A percentile compares a stretch with the other conserved stretches of the same genome.
phyloP scores from a whole-genome alignment of 176 grass and related monocot genomes.

The Stipa capillata region DNA sequence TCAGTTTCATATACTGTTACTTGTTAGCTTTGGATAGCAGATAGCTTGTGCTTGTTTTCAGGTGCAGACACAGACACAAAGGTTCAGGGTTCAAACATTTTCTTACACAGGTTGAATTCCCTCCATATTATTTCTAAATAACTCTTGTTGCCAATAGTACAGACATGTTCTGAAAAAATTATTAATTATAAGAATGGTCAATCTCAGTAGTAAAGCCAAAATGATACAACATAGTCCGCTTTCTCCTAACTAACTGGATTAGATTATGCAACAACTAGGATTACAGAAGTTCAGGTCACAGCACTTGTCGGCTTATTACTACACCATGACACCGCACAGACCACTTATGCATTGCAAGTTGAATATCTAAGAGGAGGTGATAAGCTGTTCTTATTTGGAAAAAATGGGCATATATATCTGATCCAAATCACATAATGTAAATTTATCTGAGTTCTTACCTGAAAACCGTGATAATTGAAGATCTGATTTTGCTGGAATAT shows the following conservation, averaged over 20 bases:
- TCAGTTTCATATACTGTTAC: neutral
- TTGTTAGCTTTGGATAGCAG: neutral
- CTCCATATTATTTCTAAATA: neutral
- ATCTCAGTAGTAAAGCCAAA: constrained; percentile 9
- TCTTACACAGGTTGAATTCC: neutral
- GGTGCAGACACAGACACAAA: constrained; percentile 13
- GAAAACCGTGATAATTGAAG: neutral
- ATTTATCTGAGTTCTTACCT: neutral
- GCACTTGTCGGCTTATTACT: constrained; percentile 4
- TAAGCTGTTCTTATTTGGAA: neutral
- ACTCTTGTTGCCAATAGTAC: neutral
- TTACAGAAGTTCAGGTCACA: neutral
- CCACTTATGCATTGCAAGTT: neutral
- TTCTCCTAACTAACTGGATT: constrained; percentile 11
- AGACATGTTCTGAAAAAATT: constrained; percentile 12
- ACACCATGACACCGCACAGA: neutral
- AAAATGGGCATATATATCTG: neutral
- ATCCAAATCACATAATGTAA: neutral
- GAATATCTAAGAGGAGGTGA: neutral
- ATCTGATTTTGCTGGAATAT: neutral
- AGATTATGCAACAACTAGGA: neutral
- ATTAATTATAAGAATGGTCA: neutral
- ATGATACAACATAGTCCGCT: constrained; percentile 8
- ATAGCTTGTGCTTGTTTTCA: constrained; percentile 27
- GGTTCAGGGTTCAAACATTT: constrained; percentile 26